Evolutionary conservation across 768 basidiomycete species (phyloP).

Genomic region (Mycena polygramma): DNA sequence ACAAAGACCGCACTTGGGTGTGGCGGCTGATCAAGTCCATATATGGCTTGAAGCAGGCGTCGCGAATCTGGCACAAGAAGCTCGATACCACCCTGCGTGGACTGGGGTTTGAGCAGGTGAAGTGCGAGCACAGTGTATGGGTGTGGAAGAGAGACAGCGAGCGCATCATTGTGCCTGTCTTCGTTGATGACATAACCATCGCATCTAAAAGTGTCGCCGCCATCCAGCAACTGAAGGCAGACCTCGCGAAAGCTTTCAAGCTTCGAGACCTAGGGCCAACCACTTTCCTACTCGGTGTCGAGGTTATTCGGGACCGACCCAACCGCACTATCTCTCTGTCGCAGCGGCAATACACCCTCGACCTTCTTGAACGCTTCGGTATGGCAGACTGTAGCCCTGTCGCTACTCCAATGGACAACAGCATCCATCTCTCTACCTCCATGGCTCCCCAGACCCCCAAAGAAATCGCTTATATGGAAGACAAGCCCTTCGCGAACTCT

Average conservation of each 20-base stretch:
- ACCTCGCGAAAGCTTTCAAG: constrained; percentile 46
- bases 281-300: constrained; percentile 47
- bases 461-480: not conserved
- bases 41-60: constrained; percentile 51
- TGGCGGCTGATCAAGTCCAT: constrained; percentile 35
- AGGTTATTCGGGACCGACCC: constrained; percentile 44
- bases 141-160: constrained; percentile 28
- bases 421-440: not conserved
- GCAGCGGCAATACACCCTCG: constrained; percentile 41
- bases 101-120: constrained; percentile 30
- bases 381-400: constrained; percentile 20
- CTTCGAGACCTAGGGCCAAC: constrained; percentile 48
- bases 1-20: constrained; percentile 35
- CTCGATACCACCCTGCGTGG: constrained; percentile 32
- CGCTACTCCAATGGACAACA: not conserved
- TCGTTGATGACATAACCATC: constrained; percentile 46
- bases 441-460: not conserved
- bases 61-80: constrained; percentile 43
- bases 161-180: constrained; percentile 43
- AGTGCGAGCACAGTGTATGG: no score
- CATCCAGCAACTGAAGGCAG: constrained; percentile 31
- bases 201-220: not conserved
- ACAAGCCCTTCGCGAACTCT: no score
- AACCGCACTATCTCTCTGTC: constrained; percentile 42
- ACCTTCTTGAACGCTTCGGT: constrained; percentile 42